Evolutionary conservation across 192 early-diverging fungal genomes (phyloP).

Genomic region (Coemansia guatemalensis): DNA sequence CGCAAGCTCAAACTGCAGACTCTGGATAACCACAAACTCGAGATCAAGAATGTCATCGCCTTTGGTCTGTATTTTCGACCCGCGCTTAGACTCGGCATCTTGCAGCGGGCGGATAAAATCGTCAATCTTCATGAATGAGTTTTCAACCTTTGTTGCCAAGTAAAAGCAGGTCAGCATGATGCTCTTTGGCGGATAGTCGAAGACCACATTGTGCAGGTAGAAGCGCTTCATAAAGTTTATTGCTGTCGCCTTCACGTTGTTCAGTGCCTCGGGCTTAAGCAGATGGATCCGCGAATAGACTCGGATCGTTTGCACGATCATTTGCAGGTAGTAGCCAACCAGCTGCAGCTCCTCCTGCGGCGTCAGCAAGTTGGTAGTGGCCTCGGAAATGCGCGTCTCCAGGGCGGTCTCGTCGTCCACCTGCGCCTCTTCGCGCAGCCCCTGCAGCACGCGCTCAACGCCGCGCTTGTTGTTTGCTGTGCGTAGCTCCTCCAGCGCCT

Average conservation of each 20-base stretch:
- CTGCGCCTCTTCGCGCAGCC: conserved; percentile 58
- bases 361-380: conserved; percentile 42
- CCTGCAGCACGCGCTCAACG: conserved; percentile 58
- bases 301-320: conserved; percentile 26
- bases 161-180: conserved; percentile 78
- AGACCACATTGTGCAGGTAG: conserved; percentile 74
- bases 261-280: conserved; percentile 29
- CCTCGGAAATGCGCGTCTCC: conserved; percentile 40
- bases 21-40: conserved; percentile 71
- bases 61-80: conserved; percentile 45
- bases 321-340: conserved; percentile 43
- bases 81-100: conserved; percentile 32
- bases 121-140: conserved; percentile 68
- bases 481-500: conserved; percentile 58
- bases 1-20: conserved; percentile 71
- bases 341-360: conserved; percentile 46
- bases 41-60: conserved; percentile 58
- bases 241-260: conserved; percentile 65
- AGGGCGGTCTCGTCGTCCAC: conserved; percentile 22
- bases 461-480: conserved; percentile 57
- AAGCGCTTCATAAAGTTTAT: conserved; percentile 82
- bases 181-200: conserved; percentile 80
- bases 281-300: conserved; percentile 23
- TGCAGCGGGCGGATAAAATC: conserved; percentile 60
- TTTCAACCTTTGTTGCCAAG: conserved; percentile 75